Evolutionary conservation across 2,329 filamentous ascomycete genomes (phyloP).

Genomic region (Fusarium chlamydosporum): DNA sequence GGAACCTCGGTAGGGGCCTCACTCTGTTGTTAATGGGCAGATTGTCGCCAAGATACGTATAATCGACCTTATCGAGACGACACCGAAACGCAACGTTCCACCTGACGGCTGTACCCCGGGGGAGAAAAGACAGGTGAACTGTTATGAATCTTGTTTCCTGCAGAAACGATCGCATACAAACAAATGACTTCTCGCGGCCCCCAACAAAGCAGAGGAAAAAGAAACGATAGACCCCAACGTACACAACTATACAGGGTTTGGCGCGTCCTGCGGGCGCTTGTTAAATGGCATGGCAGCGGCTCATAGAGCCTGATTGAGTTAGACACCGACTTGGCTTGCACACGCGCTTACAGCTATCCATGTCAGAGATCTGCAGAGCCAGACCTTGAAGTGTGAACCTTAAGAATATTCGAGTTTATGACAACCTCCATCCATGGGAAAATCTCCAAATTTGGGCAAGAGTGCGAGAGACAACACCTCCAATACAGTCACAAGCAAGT

Average conservation of each 20-base stretch:
- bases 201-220: slow-evolving; percentile 11
- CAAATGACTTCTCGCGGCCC: slow-evolving; percentile 19
- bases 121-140: not conserved
- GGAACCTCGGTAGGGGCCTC: not conserved
- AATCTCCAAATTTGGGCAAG: slow-evolving; percentile 1
- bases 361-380: slow-evolving; percentile 11
- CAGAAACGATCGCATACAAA: not conserved
- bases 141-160: slow-evolving; percentile 22
- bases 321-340: slow-evolving; percentile 12
- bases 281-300: slow-evolving; percentile 18
- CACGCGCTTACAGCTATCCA: slow-evolving; percentile 10
- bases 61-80: not conserved
- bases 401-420: slow-evolving; percentile 4
- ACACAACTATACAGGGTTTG: not conserved
- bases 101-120: not conserved
- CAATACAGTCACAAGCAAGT: not conserved
- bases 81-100: slow-evolving; percentile 8
- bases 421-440: not conserved
- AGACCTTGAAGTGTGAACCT: not conserved
- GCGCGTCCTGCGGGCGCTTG: slow-evolving; percentile 8
- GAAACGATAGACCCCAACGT: not conserved
- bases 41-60: not conserved
- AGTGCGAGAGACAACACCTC: not conserved
- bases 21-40: not conserved
- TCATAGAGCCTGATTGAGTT: slow-evolving; percentile 24